Base-by-base conservation (phyloP, 371 early-diverging fungal genomes). In the Mortierella sp. region DNA sequence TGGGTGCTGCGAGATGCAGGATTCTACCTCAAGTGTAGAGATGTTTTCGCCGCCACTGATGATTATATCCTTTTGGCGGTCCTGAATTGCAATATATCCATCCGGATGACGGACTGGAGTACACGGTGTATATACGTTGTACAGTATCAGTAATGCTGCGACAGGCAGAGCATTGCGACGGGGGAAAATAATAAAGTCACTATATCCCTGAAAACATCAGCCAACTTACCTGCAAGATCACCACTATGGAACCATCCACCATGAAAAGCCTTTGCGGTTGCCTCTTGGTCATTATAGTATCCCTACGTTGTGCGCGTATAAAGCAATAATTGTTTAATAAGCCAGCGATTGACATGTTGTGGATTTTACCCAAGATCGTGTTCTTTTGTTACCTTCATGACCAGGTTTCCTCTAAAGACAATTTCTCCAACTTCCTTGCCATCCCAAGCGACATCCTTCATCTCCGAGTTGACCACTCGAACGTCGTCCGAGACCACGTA, bases 1-100 rank as follows among this genome's bases (percentile, higher is more conserved):
- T 15, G 88, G 83, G 56, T 89, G 70, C n/a, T 83, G 65, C 12
- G 84, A 79, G 55, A 92, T 79, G 19, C 83, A 86, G 19, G 82
- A 80, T 58, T 92, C 92, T 1, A 91, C 86, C 54, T 89, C 90
- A n/a, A 91, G 80, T 0, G 89, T 88, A 4, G 88, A 87, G 51
- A 91, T 87, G 60, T 91, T 91, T 56, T 91, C 92, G 19, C 92
- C 92, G 27, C 91, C 90, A n/a, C 87, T 86, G 31, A 92, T 86
- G 47, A 92, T 89, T 15, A 92, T 86, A 57, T 92, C 90, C 67
- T 92, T 90, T 51, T 79, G 79, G 17, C 92, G 84, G 58, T 92
- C 92, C 21, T 87, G 81, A 32, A 92, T 79, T 30, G 88, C 83
- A 32, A 90, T 81, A 42, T 87, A 84, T 0, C 92, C 92, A 67